phyloP scores from a whole-genome alignment of 257 asterid species.

The Plantago elongata region DNA sequence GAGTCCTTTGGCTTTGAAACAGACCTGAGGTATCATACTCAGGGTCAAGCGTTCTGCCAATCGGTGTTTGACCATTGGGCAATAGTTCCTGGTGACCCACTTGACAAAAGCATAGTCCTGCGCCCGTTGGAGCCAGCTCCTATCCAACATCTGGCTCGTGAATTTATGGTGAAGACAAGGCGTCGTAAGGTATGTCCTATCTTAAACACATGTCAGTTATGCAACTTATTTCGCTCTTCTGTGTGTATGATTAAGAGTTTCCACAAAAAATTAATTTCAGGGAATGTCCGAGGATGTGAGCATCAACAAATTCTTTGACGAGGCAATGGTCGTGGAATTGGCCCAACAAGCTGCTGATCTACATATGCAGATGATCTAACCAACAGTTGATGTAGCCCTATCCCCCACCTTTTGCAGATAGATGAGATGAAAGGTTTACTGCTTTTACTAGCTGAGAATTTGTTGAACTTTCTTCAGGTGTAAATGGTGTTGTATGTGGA shows the following conservation, averaged over 20 bases:
- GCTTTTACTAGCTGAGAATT: too few species aligned
- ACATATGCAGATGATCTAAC: conserved; percentile 58
- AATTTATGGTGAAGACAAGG: conserved; percentile 92
- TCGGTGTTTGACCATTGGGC: conserved; percentile 97
- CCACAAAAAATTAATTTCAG: conserved; percentile 27
- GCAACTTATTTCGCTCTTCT: neutral
- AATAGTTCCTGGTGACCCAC: conserved; percentile 95
- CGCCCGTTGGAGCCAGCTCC: conserved; percentile 95
- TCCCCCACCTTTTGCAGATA: too few species aligned
- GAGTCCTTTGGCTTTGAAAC: conserved; percentile 98
- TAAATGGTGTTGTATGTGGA: too few species aligned
- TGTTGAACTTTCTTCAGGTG: too few species aligned
- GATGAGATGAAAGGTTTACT: too few species aligned
- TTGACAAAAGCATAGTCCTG: conserved; percentile 83
- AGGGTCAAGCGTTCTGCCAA: conserved; percentile 84
- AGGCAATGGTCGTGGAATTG: conserved; percentile 90
- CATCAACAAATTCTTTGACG: conserved; percentile 86
- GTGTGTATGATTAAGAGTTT: neutral
- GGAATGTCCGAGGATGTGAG: conserved; percentile 95
- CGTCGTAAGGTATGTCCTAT: conserved; percentile 74
- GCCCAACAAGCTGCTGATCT: conserved; percentile 94
- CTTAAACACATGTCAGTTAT: neutral
- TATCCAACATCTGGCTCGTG: conserved; percentile 86
- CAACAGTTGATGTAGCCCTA: too few species aligned
- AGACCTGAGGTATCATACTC: conserved; percentile 94